phyloP scores from a whole-genome alignment of 257 asterid species.

The Ophiorrhiza pumila region DNA sequence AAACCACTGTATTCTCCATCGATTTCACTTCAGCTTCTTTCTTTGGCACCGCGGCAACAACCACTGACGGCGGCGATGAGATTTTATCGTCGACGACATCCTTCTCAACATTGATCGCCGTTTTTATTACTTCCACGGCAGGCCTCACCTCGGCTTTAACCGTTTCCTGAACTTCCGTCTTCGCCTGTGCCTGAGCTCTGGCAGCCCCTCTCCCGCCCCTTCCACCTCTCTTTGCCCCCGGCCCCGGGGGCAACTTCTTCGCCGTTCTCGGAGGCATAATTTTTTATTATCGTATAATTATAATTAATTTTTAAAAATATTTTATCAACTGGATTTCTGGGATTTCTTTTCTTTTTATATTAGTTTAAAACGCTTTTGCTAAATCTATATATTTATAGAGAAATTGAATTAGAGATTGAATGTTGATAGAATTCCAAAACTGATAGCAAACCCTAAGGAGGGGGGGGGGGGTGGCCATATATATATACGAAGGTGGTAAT shows the following conservation, averaged over 20 bases:
- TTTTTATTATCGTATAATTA: not conserved
- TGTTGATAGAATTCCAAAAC: no score
- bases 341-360: no score
- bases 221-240: constrained; percentile 59
- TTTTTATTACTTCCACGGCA: constrained; percentile 19
- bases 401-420: no score
- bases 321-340: no score
- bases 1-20: constrained; percentile 22
- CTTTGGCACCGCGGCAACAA: constrained; percentile 20
- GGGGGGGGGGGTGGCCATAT: no score
- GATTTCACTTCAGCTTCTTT: constrained; percentile 14
- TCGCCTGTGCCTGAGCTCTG: constrained; percentile 22
- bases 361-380: no score
- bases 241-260: constrained; percentile 71
- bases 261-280: constrained; percentile 69
- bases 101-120: constrained; percentile 28
- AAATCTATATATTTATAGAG: no score
- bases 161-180: constrained; percentile 28
- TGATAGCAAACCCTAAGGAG: no score
- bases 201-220: constrained; percentile 43
- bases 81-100: constrained; percentile 25
- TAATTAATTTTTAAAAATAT: no score
- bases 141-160: constrained; percentile 36
- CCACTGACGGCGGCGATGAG: constrained; percentile 11
- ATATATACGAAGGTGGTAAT: no score